Evolutionary conservation across 495 filamentous ascomycete genomes (phyloP).

Genomic region (Acidomyces sp.): DNA sequence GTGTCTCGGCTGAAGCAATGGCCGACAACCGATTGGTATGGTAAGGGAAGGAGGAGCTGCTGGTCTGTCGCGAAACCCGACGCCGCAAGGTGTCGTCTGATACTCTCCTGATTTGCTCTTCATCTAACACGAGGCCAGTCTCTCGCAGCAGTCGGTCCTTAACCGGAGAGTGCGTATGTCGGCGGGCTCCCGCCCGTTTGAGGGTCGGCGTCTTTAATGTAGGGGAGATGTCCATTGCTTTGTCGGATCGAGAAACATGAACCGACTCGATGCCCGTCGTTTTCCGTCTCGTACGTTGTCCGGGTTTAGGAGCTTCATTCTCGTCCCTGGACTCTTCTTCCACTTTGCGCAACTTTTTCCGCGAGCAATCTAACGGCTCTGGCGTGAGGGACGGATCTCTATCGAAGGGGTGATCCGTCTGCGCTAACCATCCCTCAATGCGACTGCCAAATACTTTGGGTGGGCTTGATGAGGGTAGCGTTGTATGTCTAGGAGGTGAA

Average conservation of each 20-base stretch:
- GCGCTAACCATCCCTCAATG: constrained; percentile 29
- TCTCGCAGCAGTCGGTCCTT: constrained; percentile 20
- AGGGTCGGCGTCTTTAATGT: constrained; percentile 16
- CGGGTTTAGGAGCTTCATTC: constrained; percentile 1
- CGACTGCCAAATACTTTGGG: constrained; percentile 23
- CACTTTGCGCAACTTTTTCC: constrained; percentile 11
- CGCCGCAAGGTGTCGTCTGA: background rate
- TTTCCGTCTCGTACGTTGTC: constrained; percentile 2
- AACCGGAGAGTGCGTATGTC: constrained; percentile 24
- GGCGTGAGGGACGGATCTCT: constrained; percentile 10
- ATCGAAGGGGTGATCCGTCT: constrained; percentile 26
- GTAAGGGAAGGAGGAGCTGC: no score
- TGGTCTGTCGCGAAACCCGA: no score
- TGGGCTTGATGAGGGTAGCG: no score
- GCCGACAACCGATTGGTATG: constrained; percentile 30
- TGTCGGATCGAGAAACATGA: no score
- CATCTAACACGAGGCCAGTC: background rate
- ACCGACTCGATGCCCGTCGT: no score
- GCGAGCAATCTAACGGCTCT: constrained; percentile 9
- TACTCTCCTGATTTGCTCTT: background rate
- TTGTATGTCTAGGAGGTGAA: no score
- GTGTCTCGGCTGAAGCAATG: constrained; percentile 29
- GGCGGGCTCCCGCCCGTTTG: constrained; percentile 24
- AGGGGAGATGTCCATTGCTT: constrained; percentile 1
- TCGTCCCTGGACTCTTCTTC: background rate